Base-by-base conservation (phyloP, 176 grass and related monocot genomes). In the Carex parvula region DNA sequence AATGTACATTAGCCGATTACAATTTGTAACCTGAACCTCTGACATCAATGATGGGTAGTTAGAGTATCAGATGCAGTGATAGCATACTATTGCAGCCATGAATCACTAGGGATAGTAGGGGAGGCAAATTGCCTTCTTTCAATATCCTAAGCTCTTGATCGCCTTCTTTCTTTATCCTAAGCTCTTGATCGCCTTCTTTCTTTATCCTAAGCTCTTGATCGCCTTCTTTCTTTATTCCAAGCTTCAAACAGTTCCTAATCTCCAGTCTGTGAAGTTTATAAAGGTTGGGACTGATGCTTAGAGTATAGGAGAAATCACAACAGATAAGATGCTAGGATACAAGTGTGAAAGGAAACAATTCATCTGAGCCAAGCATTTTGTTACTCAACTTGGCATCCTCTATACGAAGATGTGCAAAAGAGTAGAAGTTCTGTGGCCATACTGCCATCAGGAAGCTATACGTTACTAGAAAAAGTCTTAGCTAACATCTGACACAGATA, bases 171-270 rank as follows among this genome's bases (percentile, higher is more conserved):
- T 16, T 17, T 6, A 15, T 70, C 1, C 14, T n/a, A n/a, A n/a
- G n/a, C n/a, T n/a, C n/a, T n/a, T n/a, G n/a, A n/a, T n/a, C n/a
- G n/a, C n/a, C n/a, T n/a, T n/a, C n/a, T n/a, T n/a, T n/a, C n/a
- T n/a, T n/a, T 68, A 30, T 67, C 6, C 64, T 35, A 65, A 32
- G 2, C 63, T 65, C 63, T 29, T 32, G 63, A 65, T 30, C n/a
- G n/a, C n/a, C n/a, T n/a, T n/a, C n/a, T n/a, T n/a, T n/a, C n/a
- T n/a, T n/a, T n/a, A n/a, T n/a, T n/a, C n/a, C n/a, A 42, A 90
- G 88, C 39, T 84, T 87, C n/a, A 53, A 41, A 29, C 88, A 87
- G 46, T 10, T 70, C 15, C 85, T 84, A 79, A 87, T 90, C 20
- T 90, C 85, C 74, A 90, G 72, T n/a, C 42, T 81, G 1, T 1